Conservation (phyloP, 768 basidiomycete genomes). For the Rhodosporidiobolus sp. region DNA sequence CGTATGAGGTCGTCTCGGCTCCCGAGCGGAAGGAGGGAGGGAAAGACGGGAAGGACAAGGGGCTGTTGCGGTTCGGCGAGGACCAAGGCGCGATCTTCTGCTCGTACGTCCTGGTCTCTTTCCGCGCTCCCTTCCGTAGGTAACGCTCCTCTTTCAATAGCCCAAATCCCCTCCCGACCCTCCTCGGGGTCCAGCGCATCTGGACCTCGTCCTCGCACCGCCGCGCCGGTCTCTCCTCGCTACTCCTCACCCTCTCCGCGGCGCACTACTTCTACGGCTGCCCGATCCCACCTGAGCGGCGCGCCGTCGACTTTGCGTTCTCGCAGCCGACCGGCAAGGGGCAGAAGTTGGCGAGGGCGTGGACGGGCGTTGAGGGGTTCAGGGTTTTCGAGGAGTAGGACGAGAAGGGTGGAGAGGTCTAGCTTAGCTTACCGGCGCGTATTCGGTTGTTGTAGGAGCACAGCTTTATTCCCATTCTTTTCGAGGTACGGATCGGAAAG, state of each 20-base stretch:
- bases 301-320: constrained; percentile 30
- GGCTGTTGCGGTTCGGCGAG: constrained; percentile 35
- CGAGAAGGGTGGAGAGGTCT: background rate
- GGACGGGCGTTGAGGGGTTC: constrained; percentile 36
- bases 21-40: background rate
- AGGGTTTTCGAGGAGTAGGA: constrained; percentile 39
- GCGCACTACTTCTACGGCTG: constrained; percentile 34
- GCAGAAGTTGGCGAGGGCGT: constrained; percentile 33
- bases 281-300: constrained; percentile 9
- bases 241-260: constrained; percentile 32
- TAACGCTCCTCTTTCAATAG: constrained; percentile 6
- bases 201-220: constrained; percentile 39
- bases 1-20: constrained; percentile 33
- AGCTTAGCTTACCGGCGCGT: background rate
- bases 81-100: constrained; percentile 40
- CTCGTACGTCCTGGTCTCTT: constrained; percentile 34
- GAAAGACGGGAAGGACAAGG: background rate
- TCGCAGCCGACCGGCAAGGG: constrained; percentile 46
- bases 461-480: too few species aligned
- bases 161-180: constrained; percentile 29
- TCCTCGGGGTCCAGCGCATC: constrained; percentile 42
- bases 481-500: too few species aligned
- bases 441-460: background rate
- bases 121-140: background rate
- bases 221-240: constrained; percentile 28